Conservation (phyloP, 1,284 basidiomycete species). For the Tylopilus sp. region DNA sequence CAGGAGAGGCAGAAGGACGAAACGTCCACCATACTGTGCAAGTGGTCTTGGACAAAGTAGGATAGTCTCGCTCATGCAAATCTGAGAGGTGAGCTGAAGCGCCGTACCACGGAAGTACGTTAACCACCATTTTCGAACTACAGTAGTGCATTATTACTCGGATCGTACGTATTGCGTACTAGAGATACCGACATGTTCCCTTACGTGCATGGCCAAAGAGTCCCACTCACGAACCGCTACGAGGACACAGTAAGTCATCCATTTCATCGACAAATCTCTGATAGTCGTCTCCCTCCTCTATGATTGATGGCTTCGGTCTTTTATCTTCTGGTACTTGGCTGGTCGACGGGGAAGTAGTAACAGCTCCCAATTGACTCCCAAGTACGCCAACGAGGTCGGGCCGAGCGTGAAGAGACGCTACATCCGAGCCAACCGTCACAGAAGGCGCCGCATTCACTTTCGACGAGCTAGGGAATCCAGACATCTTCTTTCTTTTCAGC, state of each 20-base stretch:
- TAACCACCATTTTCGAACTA: slow-evolving; percentile 1
- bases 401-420: slow-evolving; percentile 39
- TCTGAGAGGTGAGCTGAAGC: not conserved
- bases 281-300: slow-evolving; percentile 65
- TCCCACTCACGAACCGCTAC: slow-evolving; percentile 15
- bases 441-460: slow-evolving; percentile 66
- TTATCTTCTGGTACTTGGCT: slow-evolving; percentile 29
- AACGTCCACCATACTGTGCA: slow-evolving; percentile 51
- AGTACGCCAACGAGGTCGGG: slow-evolving; percentile 67
- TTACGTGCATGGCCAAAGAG: not conserved
- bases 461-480: slow-evolving; percentile 34
- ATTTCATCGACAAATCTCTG: slow-evolving; percentile 75
- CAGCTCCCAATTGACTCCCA: slow-evolving; percentile 55
- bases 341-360: slow-evolving; percentile 16
- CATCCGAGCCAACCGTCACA: slow-evolving; percentile 40
- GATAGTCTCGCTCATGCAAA: slow-evolving; percentile 31
- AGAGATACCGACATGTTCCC: not conserved
- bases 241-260: slow-evolving; percentile 51
- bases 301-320: slow-evolving; percentile 12
- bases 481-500: slow-evolving; percentile 61
- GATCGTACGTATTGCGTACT: not conserved
- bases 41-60: slow-evolving; percentile 53
- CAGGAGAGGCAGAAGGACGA: slow-evolving; percentile 68
- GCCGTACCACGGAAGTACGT: not conserved
- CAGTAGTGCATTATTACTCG: slow-evolving; percentile 1